These are phyloP conservation scores for Picea engelmannii DNA, from an alignment of 83 land plant species.

Conservation along the genomic window DNA sequence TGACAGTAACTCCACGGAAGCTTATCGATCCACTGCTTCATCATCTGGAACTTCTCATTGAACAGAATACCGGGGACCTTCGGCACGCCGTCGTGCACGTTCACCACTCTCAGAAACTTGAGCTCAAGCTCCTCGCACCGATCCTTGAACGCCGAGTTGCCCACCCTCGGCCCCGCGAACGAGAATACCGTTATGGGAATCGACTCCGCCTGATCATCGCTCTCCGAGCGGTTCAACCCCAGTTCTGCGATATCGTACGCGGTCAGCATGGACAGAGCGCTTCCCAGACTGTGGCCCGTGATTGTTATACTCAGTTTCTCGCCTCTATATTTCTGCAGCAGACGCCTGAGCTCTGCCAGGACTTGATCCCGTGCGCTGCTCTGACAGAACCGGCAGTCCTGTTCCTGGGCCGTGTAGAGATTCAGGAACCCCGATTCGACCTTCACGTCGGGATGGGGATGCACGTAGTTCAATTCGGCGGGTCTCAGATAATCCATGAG, in stretches of 20 bases:
- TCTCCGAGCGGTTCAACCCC: conserved; percentile 15
- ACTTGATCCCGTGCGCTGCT: conserved; percentile 57
- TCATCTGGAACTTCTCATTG: conserved; percentile 21
- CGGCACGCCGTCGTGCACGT: conserved; percentile 38
- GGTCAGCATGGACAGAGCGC: conserved; percentile 50
- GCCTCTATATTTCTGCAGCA: conserved; percentile 38
- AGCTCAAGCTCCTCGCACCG: conserved; percentile 25
- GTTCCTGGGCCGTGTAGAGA: conserved; percentile 54
- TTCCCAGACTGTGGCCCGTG: conserved; percentile 54
- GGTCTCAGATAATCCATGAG: too few species aligned
- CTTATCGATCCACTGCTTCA: conserved; percentile 15
- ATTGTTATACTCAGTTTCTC: conserved; percentile 62
- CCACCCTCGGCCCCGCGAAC: conserved; percentile 33
- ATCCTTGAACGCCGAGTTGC: conserved; percentile 26
- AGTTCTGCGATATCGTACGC: conserved; percentile 62
- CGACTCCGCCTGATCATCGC: not conserved
- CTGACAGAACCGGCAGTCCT: conserved; percentile 46
- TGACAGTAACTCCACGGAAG: conserved; percentile 50
- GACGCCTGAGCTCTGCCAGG: conserved; percentile 36
- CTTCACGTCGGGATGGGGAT: conserved; percentile 39
- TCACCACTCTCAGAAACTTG: conserved; percentile 28
- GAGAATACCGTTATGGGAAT: conserved; percentile 20
- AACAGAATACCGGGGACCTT: conserved; percentile 37
- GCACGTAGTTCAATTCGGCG: conserved; percentile 18
- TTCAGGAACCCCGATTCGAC: conserved; percentile 62